phyloP scores from a whole-genome alignment of 2,329 filamentous ascomycete genomes.

The Penicillium frequentans region DNA sequence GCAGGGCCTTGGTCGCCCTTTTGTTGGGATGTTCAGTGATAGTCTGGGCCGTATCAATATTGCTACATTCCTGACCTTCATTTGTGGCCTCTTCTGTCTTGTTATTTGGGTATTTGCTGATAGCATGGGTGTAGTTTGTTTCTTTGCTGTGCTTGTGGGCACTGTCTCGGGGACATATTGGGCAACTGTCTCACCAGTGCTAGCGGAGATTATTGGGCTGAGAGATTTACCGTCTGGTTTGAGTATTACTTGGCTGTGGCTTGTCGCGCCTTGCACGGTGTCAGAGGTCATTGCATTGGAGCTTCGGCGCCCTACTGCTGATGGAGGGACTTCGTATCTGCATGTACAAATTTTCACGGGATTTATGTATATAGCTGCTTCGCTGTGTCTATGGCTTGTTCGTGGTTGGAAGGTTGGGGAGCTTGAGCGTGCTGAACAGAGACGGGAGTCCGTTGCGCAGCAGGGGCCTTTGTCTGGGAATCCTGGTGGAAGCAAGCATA shows the following conservation, averaged over 20 bases:
- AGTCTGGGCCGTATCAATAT: constrained; percentile 63
- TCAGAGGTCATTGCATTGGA: constrained; percentile 60
- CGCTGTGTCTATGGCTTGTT: constrained; percentile 47
- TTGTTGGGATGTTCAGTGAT: constrained; percentile 64
- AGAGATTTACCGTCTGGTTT: constrained; percentile 57
- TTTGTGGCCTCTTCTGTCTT: constrained; percentile 59
- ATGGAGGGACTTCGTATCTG: constrained; percentile 34
- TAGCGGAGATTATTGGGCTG: constrained; percentile 62
- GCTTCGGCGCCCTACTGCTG: constrained; percentile 46
- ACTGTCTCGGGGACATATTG: constrained; percentile 63
- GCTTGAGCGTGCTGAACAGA: constrained; percentile 17
- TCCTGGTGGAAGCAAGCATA: constrained; percentile 2
- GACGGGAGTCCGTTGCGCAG: constrained; percentile 7
- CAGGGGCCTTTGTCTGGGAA: constrained; percentile 15
- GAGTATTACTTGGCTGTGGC: constrained; percentile 59
- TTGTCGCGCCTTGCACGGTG: constrained; percentile 54
- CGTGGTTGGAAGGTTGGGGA: constrained; percentile 43
- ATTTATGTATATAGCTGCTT: constrained; percentile 60
- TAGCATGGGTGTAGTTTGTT: constrained; percentile 57
- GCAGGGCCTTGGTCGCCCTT: constrained; percentile 56
- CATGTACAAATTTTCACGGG: constrained; percentile 57
- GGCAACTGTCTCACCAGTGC: constrained; percentile 57
- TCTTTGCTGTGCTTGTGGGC: constrained; percentile 61
- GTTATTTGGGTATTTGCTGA: constrained; percentile 62
- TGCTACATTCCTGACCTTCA: constrained; percentile 55